Conservation (phyloP, 768 basidiomycete species). For the Suillus subaureus region DNA sequence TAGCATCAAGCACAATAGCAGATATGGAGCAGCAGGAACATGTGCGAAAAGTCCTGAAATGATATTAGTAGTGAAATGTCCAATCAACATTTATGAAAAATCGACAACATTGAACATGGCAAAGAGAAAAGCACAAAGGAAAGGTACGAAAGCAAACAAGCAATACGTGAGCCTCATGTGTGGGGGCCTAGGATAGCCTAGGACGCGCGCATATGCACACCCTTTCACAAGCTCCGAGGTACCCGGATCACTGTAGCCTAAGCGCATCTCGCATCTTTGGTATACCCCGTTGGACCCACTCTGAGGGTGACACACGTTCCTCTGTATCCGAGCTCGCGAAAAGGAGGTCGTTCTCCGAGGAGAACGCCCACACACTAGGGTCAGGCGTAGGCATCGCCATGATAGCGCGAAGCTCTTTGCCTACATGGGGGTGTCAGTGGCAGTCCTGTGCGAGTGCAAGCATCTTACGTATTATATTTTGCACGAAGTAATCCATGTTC, state of each 20-base stretch:
- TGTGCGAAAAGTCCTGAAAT: background rate
- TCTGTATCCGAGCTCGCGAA: constrained; percentile 36
- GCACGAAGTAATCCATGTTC: constrained; percentile 74
- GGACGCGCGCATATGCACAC: background rate
- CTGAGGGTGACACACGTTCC: constrained; percentile 47
- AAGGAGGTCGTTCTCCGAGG: constrained; percentile 57
- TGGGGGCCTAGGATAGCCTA: background rate
- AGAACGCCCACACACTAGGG: constrained; percentile 61
- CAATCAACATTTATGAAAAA: background rate
- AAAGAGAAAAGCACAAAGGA: background rate
- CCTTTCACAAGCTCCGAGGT: background rate
- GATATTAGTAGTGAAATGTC: background rate
- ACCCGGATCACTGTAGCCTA: background rate
- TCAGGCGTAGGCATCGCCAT: constrained; percentile 63
- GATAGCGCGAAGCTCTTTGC: constrained; percentile 63
- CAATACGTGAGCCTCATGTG: background rate
- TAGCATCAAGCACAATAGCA: background rate
- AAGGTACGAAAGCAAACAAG: background rate
- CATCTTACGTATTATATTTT: constrained; percentile 61
- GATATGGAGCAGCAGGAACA: background rate
- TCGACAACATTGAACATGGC: background rate
- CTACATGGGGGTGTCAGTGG: constrained; percentile 28
- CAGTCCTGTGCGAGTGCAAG: constrained; percentile 1
- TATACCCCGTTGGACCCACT: constrained; percentile 58
- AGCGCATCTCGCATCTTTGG: constrained; percentile 42